Evolutionary conservation across 129 eudicot genomes (phyloP).

Genomic region (Helichrysum umbraculigerum): DNA sequence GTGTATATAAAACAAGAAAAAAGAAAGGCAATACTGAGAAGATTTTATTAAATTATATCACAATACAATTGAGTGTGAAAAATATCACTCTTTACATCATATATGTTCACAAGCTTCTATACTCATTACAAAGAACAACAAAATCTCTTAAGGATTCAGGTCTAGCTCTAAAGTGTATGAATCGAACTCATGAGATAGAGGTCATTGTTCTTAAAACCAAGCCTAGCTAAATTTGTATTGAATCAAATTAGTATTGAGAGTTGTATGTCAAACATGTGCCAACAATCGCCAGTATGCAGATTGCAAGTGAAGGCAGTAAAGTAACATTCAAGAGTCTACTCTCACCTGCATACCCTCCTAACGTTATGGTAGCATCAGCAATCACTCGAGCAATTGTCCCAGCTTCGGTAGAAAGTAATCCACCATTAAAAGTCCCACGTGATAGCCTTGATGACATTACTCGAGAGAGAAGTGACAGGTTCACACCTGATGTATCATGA

Average conservation of each 20-base stretch:
- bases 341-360: constrained; percentile 72
- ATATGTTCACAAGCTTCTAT: background rate
- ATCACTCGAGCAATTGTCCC: constrained; percentile 93
- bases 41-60: background rate
- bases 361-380: constrained; percentile 86
- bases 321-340: constrained; percentile 66
- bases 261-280: constrained; percentile 86
- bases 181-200: background rate
- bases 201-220: background rate
- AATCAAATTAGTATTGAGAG: constrained; percentile 52
- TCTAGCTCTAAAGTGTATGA: constrained; percentile 1
- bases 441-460: constrained; percentile 97
- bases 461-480: constrained; percentile 80
- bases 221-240: background rate
- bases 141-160: background rate
- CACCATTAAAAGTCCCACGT: constrained; percentile 94
- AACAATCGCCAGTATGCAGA: constrained; percentile 68
- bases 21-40: background rate
- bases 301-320: constrained; percentile 68
- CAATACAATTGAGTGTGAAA: background rate
- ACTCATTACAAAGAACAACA: background rate
- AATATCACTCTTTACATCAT: background rate
- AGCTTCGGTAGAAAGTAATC: constrained; percentile 89
- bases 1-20: background rate
- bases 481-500: constrained; percentile 55